Conservation (phyloP, 2,329 filamentous ascomycete species). For the Botrytis elliptica region DNA sequence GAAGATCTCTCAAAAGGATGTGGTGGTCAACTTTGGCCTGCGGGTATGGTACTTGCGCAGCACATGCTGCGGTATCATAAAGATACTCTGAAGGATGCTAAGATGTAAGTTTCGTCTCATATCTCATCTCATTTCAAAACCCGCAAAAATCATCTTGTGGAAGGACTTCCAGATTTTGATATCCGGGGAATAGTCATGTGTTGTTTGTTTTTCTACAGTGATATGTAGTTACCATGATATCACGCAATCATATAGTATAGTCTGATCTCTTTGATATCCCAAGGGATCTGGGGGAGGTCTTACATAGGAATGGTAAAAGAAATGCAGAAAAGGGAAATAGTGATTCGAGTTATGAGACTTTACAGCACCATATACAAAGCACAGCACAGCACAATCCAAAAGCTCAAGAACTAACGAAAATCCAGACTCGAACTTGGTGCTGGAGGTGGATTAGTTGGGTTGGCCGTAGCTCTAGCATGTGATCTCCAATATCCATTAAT, state of each 20-base stretch:
- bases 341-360: not conserved
- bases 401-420: not conserved
- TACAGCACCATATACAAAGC: not conserved
- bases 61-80: slow-evolving; percentile 78
- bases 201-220: not conserved
- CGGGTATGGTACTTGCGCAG: slow-evolving; percentile 81
- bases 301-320: not conserved
- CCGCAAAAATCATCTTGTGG: not conserved
- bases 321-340: not conserved
- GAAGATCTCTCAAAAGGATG: slow-evolving; percentile 87
- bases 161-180: not conserved
- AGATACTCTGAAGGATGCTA: slow-evolving; percentile 60
- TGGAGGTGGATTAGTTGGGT: slow-evolving; percentile 81
- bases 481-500: slow-evolving; percentile 57
- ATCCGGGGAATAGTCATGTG: not conserved
- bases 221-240: not conserved
- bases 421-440: slow-evolving; percentile 84
- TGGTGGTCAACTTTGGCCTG: slow-evolving; percentile 92
- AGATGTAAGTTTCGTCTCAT: slow-evolving; percentile 57
- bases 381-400: not conserved
- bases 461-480: slow-evolving; percentile 59
- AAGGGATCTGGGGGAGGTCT: not conserved
- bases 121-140: not conserved
- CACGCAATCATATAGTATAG: not conserved
- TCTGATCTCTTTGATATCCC: not conserved